Percentiles rank a stretch among this genome's conserved stretches.
Evolutionary conservation across 2,329 filamentous ascomycete genomes (phyloP).

Genomic region (Samsoniella hepiali): DNA sequence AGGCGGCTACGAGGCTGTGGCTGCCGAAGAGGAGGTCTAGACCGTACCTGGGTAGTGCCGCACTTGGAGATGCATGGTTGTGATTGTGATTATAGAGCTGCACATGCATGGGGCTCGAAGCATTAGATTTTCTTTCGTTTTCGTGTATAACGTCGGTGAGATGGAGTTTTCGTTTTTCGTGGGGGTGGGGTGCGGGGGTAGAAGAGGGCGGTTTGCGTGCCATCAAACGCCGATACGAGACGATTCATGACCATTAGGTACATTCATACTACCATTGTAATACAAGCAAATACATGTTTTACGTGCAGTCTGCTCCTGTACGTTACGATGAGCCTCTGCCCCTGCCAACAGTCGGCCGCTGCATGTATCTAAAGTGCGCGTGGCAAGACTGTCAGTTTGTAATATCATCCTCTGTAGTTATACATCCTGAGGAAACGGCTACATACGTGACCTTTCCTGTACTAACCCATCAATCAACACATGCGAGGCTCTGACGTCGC

Average conservation of each 20-base stretch:
- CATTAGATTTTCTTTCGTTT: neutral
- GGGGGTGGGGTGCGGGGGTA: neutral
- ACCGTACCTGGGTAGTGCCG: too few relatives aligned
- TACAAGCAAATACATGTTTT: neutral
- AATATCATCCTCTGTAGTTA: too few relatives aligned
- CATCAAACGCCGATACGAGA: conserved; percentile 2
- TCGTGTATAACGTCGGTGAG: neutral
- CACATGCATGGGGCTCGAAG: neutral
- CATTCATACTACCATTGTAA: conserved; percentile 11
- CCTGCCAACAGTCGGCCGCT: too few relatives aligned
- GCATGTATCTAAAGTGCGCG: too few relatives aligned
- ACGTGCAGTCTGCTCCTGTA: neutral
- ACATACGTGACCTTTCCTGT: too few relatives aligned
- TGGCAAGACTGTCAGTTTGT: too few relatives aligned
- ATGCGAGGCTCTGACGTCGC: too few relatives aligned
- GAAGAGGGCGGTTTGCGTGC: neutral
- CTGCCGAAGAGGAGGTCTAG: conserved; percentile 44
- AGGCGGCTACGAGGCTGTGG: conserved; percentile 62
- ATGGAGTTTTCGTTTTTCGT: neutral
- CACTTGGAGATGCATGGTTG: neutral
- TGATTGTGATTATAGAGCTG: neutral
- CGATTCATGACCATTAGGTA: conserved; percentile 17
- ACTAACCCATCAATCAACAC: too few relatives aligned
- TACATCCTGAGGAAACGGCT: too few relatives aligned
- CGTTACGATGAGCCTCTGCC: too few relatives aligned